A percentile compares a stretch with the other conserved stretches of the same genome.
These are phyloP conservation scores for Podospora australis DNA, from an alignment of 495 filamentous ascomycete genomes.

Conservation along the genomic window DNA sequence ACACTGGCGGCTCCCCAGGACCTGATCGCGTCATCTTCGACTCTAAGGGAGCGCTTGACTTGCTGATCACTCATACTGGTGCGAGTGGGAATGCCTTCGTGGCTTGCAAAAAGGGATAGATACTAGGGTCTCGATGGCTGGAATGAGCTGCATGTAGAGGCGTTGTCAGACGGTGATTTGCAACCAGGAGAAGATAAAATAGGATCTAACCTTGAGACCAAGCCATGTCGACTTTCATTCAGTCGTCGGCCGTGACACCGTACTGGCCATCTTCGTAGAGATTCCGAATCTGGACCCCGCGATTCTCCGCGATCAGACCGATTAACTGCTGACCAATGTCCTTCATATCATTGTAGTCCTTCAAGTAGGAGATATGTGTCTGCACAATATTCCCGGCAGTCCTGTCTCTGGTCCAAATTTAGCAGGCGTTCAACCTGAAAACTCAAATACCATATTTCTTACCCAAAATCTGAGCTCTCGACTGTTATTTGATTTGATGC, in stretches of 20 bases:
- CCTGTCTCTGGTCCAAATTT: no score
- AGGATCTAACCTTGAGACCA: no score
- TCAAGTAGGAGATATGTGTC: constrained; percentile 59
- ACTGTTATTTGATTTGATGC: neutral
- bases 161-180: constrained; percentile 38
- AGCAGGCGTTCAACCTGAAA: neutral
- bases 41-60: constrained; percentile 41
- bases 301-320: constrained; percentile 64
- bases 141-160: neutral
- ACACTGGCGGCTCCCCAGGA: constrained; percentile 60
- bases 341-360: constrained; percentile 74
- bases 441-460: neutral
- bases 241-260: constrained; percentile 17
- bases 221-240: no score
- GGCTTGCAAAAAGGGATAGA: constrained; percentile 34
- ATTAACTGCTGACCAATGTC: constrained; percentile 68
- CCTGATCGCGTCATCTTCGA: constrained; percentile 70
- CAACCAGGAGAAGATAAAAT: constrained; percentile 18
- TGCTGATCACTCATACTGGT: constrained; percentile 62
- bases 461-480: constrained; percentile 10
- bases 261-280: constrained; percentile 51
- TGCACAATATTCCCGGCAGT: constrained; percentile 38
- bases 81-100: constrained; percentile 62
- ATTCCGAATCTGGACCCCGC: constrained; percentile 55
- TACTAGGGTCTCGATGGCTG: neutral